Percentiles rank a stretch among this genome's conserved stretches.
These are phyloP conservation scores for Chenopodium quinoa DNA, from an alignment of 148 eudicot species.

Conservation along the genomic window DNA sequence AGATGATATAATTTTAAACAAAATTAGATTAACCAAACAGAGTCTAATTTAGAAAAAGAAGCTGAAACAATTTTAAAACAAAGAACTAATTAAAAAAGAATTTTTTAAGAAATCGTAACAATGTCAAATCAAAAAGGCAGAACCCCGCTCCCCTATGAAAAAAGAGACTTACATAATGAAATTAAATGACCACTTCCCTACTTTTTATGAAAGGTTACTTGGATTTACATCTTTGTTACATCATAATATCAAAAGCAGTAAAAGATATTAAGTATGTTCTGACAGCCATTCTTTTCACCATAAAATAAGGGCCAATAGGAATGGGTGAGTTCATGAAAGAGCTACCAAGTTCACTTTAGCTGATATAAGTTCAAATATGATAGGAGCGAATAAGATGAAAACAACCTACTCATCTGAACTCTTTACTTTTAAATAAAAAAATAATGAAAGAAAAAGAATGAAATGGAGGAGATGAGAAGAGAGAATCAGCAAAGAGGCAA, in stretches of 20 bases:
- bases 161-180: neutral
- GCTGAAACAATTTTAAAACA: too few species aligned
- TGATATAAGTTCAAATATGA: neutral
- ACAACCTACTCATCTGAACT: neutral
- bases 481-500: neutral
- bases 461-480: neutral
- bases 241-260: too few species aligned
- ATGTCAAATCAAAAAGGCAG: too few species aligned
- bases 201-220: neutral
- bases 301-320: neutral
- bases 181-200: neutral
- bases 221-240: neutral
- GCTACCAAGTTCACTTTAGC: neutral
- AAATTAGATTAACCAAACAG: too few species aligned
- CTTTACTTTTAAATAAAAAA: too few species aligned
- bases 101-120: too few species aligned
- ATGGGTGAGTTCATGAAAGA: neutral
- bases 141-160: too few species aligned
- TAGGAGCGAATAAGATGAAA: neutral
- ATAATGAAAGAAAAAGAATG: too few species aligned
- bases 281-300: neutral
- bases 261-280: too few species aligned
- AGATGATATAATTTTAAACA: too few species aligned
- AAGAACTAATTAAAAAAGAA: too few species aligned
- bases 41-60: too few species aligned